These are phyloP conservation scores for Friedmanniomyces simplex DNA, from an alignment of 495 filamentous ascomycete genomes.

Conservation along the genomic window DNA sequence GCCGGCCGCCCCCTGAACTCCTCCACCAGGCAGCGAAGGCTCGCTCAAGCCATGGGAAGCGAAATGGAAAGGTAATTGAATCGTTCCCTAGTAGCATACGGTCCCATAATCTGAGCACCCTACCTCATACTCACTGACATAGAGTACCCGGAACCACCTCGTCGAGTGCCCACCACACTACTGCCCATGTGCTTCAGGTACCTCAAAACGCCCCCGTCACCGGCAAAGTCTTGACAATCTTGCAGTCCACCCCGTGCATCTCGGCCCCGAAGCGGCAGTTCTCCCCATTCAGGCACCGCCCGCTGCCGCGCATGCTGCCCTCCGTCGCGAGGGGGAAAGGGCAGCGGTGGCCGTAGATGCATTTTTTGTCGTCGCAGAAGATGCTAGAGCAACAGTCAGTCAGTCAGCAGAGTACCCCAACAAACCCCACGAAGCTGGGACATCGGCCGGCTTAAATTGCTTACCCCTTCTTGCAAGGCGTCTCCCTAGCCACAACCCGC, in stretches of 20 bases:
- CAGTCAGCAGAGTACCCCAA: neutral
- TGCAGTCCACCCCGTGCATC: conserved; percentile 28
- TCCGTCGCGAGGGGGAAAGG: conserved; percentile 21
- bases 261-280: conserved; percentile 27
- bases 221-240: conserved; percentile 10
- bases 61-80: too few relatives aligned
- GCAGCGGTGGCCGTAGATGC: conserved; percentile 68
- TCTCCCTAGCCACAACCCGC: conserved; percentile 62
- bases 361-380: conserved; percentile 63
- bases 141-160: too few relatives aligned
- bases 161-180: too few relatives aligned
- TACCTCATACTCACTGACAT: too few relatives aligned
- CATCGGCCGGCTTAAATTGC: too few relatives aligned
- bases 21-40: too few relatives aligned
- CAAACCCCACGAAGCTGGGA: too few relatives aligned
- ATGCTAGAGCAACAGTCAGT: conserved; percentile 23
- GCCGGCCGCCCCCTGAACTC: too few relatives aligned
- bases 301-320: conserved; percentile 18
- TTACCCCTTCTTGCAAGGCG: conserved; percentile 59
- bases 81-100: too few relatives aligned
- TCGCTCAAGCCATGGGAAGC: too few relatives aligned
- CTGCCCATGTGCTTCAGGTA: too few relatives aligned
- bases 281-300: conserved; percentile 27
- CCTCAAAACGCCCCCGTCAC: conserved; percentile 7
- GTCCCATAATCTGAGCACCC: too few relatives aligned